Evolutionary conservation across 2,329 filamentous ascomycete genomes (phyloP).

Genomic region (Scleromitrula shiraiana): DNA sequence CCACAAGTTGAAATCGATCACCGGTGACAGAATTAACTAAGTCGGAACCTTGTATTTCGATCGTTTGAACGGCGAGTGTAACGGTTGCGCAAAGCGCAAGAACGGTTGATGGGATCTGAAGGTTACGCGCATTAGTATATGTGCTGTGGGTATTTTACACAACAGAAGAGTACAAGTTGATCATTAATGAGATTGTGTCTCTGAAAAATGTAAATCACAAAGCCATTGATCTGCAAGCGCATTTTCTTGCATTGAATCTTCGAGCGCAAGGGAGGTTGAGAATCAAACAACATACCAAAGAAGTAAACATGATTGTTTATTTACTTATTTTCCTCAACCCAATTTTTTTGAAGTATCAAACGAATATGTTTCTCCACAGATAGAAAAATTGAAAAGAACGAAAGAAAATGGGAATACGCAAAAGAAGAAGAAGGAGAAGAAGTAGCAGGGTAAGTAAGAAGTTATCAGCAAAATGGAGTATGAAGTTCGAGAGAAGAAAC

Average conservation of each 20-base stretch:
- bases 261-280: not conserved
- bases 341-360: too few relatives aligned
- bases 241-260: not conserved
- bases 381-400: too few relatives aligned
- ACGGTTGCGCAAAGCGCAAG: constrained; percentile 29
- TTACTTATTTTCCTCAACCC: not conserved
- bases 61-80: constrained; percentile 47
- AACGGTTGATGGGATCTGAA: constrained; percentile 16
- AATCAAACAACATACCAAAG: not conserved
- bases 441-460: too few relatives aligned
- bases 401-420: too few relatives aligned
- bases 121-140: not conserved
- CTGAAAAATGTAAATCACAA: not conserved
- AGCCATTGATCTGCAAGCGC: not conserved
- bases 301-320: not conserved
- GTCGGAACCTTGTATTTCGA: constrained; percentile 48
- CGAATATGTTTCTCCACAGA: too few relatives aligned
- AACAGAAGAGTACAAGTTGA: too few relatives aligned
- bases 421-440: too few relatives aligned
- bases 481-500: too few relatives aligned
- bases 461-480: too few relatives aligned
- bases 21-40: constrained; percentile 53
- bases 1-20: constrained; percentile 57
- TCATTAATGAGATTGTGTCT: too few relatives aligned
- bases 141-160: not conserved